These are phyloP conservation scores for Xylariaceae sp. DNA, from an alignment of 2,329 filamentous ascomycete genomes.

Conservation along the genomic window DNA sequence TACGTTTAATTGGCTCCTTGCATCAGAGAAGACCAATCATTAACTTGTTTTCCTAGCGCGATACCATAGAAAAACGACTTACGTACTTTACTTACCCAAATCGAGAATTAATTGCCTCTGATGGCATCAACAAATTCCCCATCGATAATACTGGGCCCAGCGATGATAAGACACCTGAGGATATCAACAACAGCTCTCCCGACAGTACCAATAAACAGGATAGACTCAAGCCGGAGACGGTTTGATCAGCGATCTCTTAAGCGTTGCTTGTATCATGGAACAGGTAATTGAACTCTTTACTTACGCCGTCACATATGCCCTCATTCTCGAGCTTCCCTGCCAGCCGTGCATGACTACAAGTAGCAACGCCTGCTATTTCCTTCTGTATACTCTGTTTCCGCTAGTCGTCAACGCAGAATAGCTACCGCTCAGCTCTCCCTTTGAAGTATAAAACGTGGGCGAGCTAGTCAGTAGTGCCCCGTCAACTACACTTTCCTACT, in stretches of 20 bases:
- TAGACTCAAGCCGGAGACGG: slow-evolving; percentile 4
- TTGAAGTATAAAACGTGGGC: no score
- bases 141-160: slow-evolving; percentile 12
- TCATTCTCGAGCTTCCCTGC: no score
- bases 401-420: no score
- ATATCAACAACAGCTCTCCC: slow-evolving; percentile 1
- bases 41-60: not conserved
- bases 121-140: slow-evolving; percentile 17
- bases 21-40: not conserved
- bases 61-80: no score
- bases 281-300: slow-evolving; percentile 12
- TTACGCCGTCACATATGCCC: no score
- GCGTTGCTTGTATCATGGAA: slow-evolving; percentile 2
- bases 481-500: no score
- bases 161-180: slow-evolving; percentile 6
- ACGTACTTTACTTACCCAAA: no score
- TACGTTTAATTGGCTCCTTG: not conserved
- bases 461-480: no score
- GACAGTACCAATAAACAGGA: not conserved
- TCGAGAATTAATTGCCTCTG: slow-evolving; percentile 8
- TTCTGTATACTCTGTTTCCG: no score
- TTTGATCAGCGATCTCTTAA: not conserved
- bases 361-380: no score
- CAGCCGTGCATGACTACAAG: no score
- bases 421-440: no score